Evolutionary conservation across 208 protist species (phyloP).

Genomic region (Crithidia thermophila): DNA sequence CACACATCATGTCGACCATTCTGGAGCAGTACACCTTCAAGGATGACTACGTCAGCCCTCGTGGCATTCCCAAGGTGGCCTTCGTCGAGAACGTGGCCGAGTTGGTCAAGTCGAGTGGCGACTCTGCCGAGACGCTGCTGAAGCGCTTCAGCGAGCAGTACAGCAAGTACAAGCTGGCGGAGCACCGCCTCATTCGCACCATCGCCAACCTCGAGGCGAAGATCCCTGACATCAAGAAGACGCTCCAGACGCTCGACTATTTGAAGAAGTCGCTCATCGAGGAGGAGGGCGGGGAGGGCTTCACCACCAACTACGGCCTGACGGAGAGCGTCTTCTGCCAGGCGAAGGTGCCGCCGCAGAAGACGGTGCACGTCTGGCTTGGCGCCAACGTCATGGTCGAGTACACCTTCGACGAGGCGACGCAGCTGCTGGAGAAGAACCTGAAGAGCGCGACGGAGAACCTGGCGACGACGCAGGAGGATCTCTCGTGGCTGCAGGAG

Average conservation of each 20-base stretch:
- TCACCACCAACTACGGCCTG: conserved; percentile 88
- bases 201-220: conserved; percentile 87
- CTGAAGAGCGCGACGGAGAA: conserved; percentile 77
- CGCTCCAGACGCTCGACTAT: conserved; percentile 85
- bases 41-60: conserved; percentile 88
- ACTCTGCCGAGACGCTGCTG: conserved; percentile 77
- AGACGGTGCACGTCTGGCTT: conserved; percentile 94
- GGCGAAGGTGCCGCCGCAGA: conserved; percentile 76
- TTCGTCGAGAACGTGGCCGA: conserved; percentile 87
- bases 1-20: background rate
- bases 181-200: conserved; percentile 89
- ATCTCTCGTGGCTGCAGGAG: conserved; percentile 96
- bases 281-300: conserved; percentile 32
- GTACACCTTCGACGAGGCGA: conserved; percentile 96
- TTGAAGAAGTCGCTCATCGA: conserved; percentile 67
- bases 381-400: conserved; percentile 98
- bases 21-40: conserved; percentile 80
- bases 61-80: conserved; percentile 83
- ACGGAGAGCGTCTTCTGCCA: conserved; percentile 91
- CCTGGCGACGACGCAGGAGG: conserved; percentile 89
- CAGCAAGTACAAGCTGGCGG: conserved; percentile 94
- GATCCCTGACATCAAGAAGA: conserved; percentile 94
- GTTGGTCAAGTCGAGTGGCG: conserved; percentile 77
- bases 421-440: conserved; percentile 91
- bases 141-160: conserved; percentile 90